Conservation (phyloP, 164 flowering plant species). For the Tetrastigma voinierianum region DNA sequence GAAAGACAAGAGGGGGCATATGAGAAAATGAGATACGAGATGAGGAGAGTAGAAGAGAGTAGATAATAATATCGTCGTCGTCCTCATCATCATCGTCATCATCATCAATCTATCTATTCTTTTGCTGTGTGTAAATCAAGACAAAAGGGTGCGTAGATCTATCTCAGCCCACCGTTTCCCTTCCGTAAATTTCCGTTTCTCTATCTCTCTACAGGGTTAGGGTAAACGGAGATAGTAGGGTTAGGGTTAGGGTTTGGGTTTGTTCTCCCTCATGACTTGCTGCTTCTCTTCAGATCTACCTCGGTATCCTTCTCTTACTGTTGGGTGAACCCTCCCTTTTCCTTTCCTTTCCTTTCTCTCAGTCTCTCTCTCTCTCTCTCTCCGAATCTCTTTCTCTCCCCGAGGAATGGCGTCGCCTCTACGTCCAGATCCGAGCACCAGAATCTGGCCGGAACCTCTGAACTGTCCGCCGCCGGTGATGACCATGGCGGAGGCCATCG, state of each 20-base stretch:
- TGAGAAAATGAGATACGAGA: too few relatives aligned
- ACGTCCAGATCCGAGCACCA: conserved; percentile 38
- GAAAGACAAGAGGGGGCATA: too few relatives aligned
- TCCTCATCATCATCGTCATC: too few relatives aligned
- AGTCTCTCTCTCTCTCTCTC: conserved; percentile 1
- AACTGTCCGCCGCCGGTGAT: background rate
- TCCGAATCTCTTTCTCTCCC: conserved; percentile 4
- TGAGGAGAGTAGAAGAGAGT: too few relatives aligned
- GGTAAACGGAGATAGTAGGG: too few relatives aligned
- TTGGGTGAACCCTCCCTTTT: too few relatives aligned
- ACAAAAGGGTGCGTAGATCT: conserved; percentile 19
- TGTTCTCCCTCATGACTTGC: too few relatives aligned
- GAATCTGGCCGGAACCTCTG: conserved; percentile 40
- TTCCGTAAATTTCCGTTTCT: background rate
- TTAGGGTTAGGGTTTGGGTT: too few relatives aligned
- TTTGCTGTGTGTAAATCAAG: background rate
- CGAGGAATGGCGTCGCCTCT: conserved; percentile 9
- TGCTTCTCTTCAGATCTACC: too few relatives aligned
- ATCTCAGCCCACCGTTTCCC: conserved; percentile 11
- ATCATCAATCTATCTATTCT: background rate
- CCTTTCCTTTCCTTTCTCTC: too few relatives aligned
- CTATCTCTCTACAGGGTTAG: background rate
- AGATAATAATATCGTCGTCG: too few relatives aligned
- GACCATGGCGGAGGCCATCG: conserved; percentile 16
- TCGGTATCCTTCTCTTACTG: too few relatives aligned